Percentiles rank a stretch among this genome's conserved stretches.
Conservation (phyloP, 495 filamentous ascomycete genomes). For the Penicillium desertorum region DNA sequence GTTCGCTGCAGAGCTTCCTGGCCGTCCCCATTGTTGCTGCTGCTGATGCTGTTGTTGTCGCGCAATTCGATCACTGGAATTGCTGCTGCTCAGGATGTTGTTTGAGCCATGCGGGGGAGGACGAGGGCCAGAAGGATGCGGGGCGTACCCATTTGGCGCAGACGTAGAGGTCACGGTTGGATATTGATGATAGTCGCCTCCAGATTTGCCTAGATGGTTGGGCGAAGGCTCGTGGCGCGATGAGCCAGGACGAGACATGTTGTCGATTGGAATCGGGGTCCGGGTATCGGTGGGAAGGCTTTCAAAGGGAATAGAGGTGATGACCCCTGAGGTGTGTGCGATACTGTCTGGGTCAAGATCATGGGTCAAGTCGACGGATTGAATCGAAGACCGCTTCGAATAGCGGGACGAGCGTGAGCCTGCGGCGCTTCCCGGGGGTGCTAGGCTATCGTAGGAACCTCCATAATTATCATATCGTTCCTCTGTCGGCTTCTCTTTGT, state of each 20-base stretch:
- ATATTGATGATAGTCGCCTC: conserved; percentile 87
- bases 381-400: conserved; percentile 73
- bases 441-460: conserved; percentile 51
- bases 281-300: conserved; percentile 62
- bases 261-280: conserved; percentile 74
- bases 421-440: conserved; percentile 50
- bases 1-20: conserved; percentile 55
- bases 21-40: conserved; percentile 63
- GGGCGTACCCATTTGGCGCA: conserved; percentile 44
- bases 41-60: conserved; percentile 59
- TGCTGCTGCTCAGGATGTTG: conserved; percentile 62
- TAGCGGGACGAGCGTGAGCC: conserved; percentile 77
- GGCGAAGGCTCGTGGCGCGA: conserved; percentile 71
- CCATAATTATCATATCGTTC: conserved; percentile 55
- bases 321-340: conserved; percentile 77
- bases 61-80: conserved; percentile 63
- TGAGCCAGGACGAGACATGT: conserved; percentile 67
- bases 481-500: conserved; percentile 69
- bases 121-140: conserved; percentile 65
- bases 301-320: conserved; percentile 90
- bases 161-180: conserved; percentile 64
- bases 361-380: conserved; percentile 61
- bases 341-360: conserved; percentile 54
- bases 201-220: conserved; percentile 75
- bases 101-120: conserved; percentile 65